Conservation (phyloP, 2,329 filamentous ascomycete genomes). For the Teratosphaeria destructans region DNA sequence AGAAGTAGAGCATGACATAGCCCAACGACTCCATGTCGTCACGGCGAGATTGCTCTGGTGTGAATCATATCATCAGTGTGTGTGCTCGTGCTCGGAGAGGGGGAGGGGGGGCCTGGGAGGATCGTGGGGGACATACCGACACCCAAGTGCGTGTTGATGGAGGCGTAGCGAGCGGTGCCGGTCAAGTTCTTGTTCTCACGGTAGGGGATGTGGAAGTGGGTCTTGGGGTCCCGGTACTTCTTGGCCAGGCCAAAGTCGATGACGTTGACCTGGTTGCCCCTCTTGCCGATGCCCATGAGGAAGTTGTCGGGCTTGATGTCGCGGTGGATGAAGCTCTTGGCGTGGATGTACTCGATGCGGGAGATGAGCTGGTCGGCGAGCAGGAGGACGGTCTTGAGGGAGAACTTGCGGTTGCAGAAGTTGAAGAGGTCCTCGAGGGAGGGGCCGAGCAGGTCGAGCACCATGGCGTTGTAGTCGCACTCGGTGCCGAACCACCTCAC, state of each 20-base stretch:
- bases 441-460: slow-evolving; percentile 89
- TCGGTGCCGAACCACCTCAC: slow-evolving; percentile 99
- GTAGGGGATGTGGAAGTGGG: slow-evolving; percentile 98
- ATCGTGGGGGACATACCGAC: slow-evolving; percentile 48
- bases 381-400: slow-evolving; percentile 92
- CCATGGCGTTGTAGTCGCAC: slow-evolving; percentile 99
- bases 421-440: slow-evolving; percentile 98
- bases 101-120: background rate
- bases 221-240: slow-evolving; percentile 99
- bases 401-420: slow-evolving; percentile 99
- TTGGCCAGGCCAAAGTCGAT: slow-evolving; percentile 98
- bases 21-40: slow-evolving; percentile 99
- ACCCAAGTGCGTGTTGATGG: slow-evolving; percentile 96
- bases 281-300: slow-evolving; percentile 97
- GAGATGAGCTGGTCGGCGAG: slow-evolving; percentile 97
- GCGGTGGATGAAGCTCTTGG: slow-evolving; percentile 98
- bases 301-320: slow-evolving; percentile 99
- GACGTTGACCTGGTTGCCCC: slow-evolving; percentile 98
- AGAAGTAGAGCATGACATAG: slow-evolving; percentile 99
- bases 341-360: slow-evolving; percentile 98
- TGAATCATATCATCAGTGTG: no score
- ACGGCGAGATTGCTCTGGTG: slow-evolving; percentile 84
- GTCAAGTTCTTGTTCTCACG: slow-evolving; percentile 99
- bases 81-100: no score
- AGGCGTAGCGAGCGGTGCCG: slow-evolving; percentile 94